A percentile compares a stretch with the other conserved stretches of the same genome.
Conservation (phyloP, 768 basidiomycete species). For the Russula compacta region DNA sequence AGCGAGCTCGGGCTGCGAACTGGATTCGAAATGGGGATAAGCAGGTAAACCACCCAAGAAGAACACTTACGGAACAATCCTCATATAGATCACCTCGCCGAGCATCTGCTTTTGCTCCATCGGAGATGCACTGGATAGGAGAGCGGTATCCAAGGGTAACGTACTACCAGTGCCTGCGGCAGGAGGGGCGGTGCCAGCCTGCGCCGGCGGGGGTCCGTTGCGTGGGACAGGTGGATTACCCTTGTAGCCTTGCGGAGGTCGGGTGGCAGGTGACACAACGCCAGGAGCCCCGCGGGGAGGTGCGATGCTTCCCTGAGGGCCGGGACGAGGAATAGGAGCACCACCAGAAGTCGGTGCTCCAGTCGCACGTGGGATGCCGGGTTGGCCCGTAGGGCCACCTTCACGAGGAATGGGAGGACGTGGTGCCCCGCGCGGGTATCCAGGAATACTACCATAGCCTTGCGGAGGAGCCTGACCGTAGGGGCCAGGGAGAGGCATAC, state of each 20-base stretch:
- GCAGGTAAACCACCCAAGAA: slow-evolving; percentile 13
- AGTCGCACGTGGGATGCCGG: slow-evolving; percentile 54
- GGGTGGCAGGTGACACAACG: slow-evolving; percentile 36
- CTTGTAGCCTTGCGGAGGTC: slow-evolving; percentile 27
- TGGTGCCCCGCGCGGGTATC: slow-evolving; percentile 54
- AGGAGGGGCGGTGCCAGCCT: slow-evolving; percentile 38
- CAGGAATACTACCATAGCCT: slow-evolving; percentile 59
- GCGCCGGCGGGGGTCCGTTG: slow-evolving; percentile 25
- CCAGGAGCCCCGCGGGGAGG: slow-evolving; percentile 40
- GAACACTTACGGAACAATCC: slow-evolving; percentile 62
- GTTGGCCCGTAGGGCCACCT: slow-evolving; percentile 45
- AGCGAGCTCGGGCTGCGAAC: slow-evolving; percentile 79
- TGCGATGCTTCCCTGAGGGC: slow-evolving; percentile 36
- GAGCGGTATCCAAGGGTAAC: slow-evolving; percentile 51
- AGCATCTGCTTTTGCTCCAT: slow-evolving; percentile 98
- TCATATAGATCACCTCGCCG: slow-evolving; percentile 93
- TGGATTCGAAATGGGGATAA: slow-evolving; percentile 31
- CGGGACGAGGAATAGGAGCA: slow-evolving; percentile 51
- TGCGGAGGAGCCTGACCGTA: slow-evolving; percentile 70
- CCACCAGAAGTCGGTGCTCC: slow-evolving; percentile 40
- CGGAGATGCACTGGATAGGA: slow-evolving; percentile 49
- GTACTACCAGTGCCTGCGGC: slow-evolving; percentile 36
- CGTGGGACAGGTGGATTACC: slow-evolving; percentile 28
- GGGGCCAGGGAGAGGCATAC: slow-evolving; percentile 67
- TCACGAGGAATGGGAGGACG: slow-evolving; percentile 59